Conservation (phyloP, 1,284 basidiomycete genomes). For the Amanita bisporigera region DNA sequence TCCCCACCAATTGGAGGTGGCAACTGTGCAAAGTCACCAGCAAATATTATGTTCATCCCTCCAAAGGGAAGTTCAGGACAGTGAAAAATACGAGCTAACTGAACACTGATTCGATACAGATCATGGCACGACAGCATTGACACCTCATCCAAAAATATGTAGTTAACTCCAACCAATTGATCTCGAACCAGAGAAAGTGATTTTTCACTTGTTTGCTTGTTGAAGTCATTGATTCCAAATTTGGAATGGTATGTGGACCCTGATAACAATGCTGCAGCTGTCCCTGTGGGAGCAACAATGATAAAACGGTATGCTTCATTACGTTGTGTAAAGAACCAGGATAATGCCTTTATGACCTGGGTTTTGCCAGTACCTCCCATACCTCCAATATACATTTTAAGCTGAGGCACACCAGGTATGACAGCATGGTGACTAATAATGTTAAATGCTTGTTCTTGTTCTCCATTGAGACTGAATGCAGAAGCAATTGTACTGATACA, state of each 20-base stretch:
- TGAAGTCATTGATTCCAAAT: conserved; percentile 28
- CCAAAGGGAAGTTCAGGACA: too few species aligned
- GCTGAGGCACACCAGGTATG: too few species aligned
- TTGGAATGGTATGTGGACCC: conserved; percentile 47
- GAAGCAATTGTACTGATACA: too few species aligned
- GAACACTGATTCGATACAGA: conserved; percentile 26
- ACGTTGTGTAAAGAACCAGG: too few species aligned
- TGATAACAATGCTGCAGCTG: conserved; percentile 41
- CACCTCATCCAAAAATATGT: conserved; percentile 40
- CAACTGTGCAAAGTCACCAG: conserved; percentile 17
- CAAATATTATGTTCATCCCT: conserved; percentile 12
- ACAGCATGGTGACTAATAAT: too few species aligned
- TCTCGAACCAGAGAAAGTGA: too few species aligned
- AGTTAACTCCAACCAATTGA: conserved; percentile 26
- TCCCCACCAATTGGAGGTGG: conserved; percentile 14
- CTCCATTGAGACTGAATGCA: too few species aligned
- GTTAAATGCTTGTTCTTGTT: too few species aligned
- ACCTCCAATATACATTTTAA: too few species aligned
- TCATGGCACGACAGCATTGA: conserved; percentile 37
- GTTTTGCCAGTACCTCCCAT: too few species aligned
- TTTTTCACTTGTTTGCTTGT: background rate
- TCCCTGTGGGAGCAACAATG: conserved; percentile 44
- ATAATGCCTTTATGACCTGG: too few species aligned
- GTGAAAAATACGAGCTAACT: too few species aligned
- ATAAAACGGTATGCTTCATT: conserved; percentile 37